Base-by-base conservation (phyloP, 352 stramenopile genomes). In the Phytopythium montanum region DNA sequence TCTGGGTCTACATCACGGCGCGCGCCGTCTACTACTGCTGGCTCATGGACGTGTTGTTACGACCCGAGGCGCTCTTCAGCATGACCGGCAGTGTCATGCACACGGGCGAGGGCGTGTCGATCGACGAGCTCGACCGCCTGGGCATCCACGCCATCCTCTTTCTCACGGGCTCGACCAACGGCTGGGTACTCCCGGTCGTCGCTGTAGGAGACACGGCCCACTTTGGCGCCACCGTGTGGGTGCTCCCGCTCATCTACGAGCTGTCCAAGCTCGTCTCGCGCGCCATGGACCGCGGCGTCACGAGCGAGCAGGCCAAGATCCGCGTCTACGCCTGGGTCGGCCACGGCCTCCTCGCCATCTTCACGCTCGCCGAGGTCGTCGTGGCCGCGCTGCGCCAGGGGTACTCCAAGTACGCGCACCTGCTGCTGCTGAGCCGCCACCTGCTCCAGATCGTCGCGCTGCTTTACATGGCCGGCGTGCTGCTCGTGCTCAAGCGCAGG, bases 201-300 rank as follows among this genome's bases (percentile, higher is more conserved):
- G 63, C 68, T 9, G 12, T 75, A 8, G 71, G 71, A 5, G 71
- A 79, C 18, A 64, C 62, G 3, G 45, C 61, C 18, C 60, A 66
- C 26, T 79, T 76, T 51, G 68, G 65, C 0, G 39, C 76, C 25
- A 59, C 69, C 2, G 29, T 77, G 7, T 80, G 72, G 72, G 56
- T 77, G 3, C 38, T 60, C 26, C 41, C 66, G 29, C 38, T 87
- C 38, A 64, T 84, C 13, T 87, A 85, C 53, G 70, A 80, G 29
- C 50, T 80, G 12, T 77, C 69, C 6, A 77, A 75, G 5, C 56
- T 80, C 9, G 66, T 72, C 13, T 52, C 60, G 1, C 25, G 54
- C 1, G 60, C 72, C 3, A 77, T 80, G 72, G 72, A 80, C 23
- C 66, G 72, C 36, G 72, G 72, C 13, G 69, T 73, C 34, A 57